Conservation (phyloP, 306 rosid genomes). For the Medicago ruthenica region DNA sequence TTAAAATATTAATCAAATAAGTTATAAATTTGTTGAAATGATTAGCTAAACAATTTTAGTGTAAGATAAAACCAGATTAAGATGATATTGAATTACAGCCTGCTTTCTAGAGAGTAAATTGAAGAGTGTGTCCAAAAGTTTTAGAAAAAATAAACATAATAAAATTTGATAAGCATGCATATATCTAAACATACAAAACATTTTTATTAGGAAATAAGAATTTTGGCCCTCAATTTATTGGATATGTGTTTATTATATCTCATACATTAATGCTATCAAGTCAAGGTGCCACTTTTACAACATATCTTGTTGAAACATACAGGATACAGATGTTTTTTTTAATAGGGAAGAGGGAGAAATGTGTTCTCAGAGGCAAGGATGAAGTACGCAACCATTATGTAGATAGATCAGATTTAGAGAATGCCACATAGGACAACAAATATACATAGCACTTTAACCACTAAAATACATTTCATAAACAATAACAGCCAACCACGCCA, state of each 20-base stretch:
- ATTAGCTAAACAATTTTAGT: no score
- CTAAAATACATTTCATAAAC: no score
- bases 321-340: not conserved
- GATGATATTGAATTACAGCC: no score
- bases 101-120: not conserved
- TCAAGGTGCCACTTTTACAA: not conserved
- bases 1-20: no score
- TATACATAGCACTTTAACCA: not conserved
- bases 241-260: constrained; percentile 12
- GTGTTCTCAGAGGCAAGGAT: not conserved
- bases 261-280: not conserved
- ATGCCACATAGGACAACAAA: not conserved
- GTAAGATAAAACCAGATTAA: no score
- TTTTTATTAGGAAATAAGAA: constrained; percentile 2
- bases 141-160: not conserved
- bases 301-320: constrained; percentile 39
- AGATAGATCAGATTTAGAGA: constrained; percentile 16
- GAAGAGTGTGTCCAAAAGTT: not conserved
- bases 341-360: not conserved
- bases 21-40: no score
- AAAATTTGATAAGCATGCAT: not conserved
- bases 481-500: no score
- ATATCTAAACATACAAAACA: not conserved
- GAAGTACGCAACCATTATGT: no score
- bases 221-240: constrained; percentile 33